Evolutionary conservation across 1,139 yeast genomes (phyloP), one percentile per base, ranked within the genome.

Genomic region (Suhomyces bolitotheri): DNA sequence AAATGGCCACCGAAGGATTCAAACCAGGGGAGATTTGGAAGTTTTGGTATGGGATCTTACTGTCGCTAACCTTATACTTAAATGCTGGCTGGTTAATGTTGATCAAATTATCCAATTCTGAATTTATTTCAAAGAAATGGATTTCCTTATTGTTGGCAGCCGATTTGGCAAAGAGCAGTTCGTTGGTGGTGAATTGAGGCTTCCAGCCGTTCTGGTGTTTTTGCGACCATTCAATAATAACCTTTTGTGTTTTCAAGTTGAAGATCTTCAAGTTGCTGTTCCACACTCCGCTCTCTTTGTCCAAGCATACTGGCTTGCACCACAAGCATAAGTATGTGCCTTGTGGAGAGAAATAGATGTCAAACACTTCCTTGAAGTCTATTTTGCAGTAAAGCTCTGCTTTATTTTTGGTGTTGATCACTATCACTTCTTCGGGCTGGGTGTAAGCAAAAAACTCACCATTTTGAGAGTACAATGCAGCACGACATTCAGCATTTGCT

Each of bases 201-300:
- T 80, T 81, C 96, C 98, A 90, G 20, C 92, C 94, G 42, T 79
- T 78, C 66, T 92, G 97, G 39, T 81, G 80, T 60, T 84, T 87
- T 46, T 86, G 85, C 36, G 85, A 71, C 73, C 87, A 90, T 47
- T 80, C 78, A 47, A 75, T 79, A 32, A 80, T 64, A 31, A 80
- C 71, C 34, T 73, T 66, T 26, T 76, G 56, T 27, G 60, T 55
- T 27, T 63, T 58, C 36, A 80, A 65, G 46, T 76, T 73, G 77
- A 85, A 88, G 40, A 92, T 74, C 53, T 80, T 79, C 47, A 90
- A 86, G 60, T 90, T 90, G 45, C 87, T 80, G 37, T 62, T 67
- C 78, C 81, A 82, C 52, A 84, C 81, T 22, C 90, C 89, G 54
- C 75, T 64, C 53, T 78, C 81, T 43, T 62, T 66, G 49, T 76